Evolutionary conservation across 331 rosid species (phyloP).

Genomic region (Saraca asoca): DNA sequence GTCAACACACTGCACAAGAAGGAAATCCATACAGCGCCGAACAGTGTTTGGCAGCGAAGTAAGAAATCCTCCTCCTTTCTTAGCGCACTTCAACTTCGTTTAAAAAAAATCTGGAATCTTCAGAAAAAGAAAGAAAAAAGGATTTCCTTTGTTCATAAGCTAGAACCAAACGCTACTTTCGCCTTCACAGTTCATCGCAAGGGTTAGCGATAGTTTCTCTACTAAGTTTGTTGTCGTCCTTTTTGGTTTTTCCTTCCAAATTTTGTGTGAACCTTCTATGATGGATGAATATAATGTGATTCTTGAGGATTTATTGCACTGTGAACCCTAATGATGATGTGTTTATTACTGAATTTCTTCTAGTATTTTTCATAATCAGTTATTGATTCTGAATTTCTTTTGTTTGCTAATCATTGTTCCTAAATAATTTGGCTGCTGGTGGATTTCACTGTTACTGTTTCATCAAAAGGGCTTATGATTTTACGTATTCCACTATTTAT

Average conservation of each 20-base stretch:
- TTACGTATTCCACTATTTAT: not conserved
- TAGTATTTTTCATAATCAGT: not conserved
- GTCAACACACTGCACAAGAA: too few species aligned
- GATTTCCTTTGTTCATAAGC: not conserved
- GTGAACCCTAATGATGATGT: not conserved
- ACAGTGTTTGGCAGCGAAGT: too few species aligned
- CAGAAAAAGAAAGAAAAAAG: not conserved
- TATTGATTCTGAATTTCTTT: not conserved
- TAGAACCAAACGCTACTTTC: slow-evolving; percentile 8
- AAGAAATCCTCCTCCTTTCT: too few species aligned
- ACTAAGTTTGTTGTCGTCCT: not conserved
- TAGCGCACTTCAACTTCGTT: too few species aligned
- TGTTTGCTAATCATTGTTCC: not conserved
- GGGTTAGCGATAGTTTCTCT: slow-evolving; percentile 12
- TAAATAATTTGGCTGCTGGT: not conserved
- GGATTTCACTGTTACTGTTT: slow-evolving; percentile 21
- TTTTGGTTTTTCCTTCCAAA: not conserved
- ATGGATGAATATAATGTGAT: not conserved
- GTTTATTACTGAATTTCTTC: not conserved
- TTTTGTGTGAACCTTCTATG: not conserved
- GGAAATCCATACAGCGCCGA: too few species aligned
- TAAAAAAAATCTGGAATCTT: slow-evolving; percentile 2
- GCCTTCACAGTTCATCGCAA: slow-evolving; percentile 22
- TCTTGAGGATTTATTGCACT: not conserved
- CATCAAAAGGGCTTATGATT: slow-evolving; percentile 14